phyloP scores from a whole-genome alignment of 495 filamentous ascomycete species.

The Aspergillus homomorphus region DNA sequence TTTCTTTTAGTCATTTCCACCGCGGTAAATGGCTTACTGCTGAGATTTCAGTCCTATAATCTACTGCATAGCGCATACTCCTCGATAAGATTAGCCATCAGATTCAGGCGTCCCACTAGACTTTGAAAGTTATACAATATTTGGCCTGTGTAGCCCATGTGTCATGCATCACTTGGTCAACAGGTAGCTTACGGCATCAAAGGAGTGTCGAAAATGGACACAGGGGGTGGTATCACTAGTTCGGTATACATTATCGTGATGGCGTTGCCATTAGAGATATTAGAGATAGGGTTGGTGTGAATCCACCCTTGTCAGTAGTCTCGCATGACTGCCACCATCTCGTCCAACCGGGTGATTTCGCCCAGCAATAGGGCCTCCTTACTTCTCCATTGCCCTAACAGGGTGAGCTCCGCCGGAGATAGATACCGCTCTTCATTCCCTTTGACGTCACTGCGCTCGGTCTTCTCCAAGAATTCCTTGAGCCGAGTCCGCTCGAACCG shows the following conservation, averaged over 20 bases:
- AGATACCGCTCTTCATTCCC: conserved; percentile 77
- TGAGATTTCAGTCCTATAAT: too few relatives aligned
- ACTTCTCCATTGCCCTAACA: conserved; percentile 63
- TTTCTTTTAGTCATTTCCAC: neutral
- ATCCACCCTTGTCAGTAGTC: conserved; percentile 61
- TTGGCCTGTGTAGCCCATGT: too few relatives aligned
- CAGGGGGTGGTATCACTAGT: neutral
- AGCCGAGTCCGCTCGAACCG: conserved; percentile 66
- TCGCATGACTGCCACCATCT: conserved; percentile 74
- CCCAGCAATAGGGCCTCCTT: conserved; percentile 72
- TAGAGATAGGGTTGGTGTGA: neutral
- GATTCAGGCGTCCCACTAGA: too few relatives aligned
- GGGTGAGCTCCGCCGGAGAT: conserved; percentile 60
- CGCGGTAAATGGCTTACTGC: too few relatives aligned
- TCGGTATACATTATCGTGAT: neutral
- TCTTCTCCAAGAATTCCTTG: conserved; percentile 67
- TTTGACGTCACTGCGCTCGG: conserved; percentile 76
- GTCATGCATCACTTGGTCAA: too few relatives aligned
- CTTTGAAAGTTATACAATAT: too few relatives aligned
- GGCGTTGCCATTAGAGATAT: neutral
- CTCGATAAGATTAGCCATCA: too few relatives aligned
- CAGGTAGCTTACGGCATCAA: neutral
- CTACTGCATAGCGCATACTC: too few relatives aligned
- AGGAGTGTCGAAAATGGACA: neutral
- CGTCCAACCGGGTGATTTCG: conserved; percentile 76